Conservation (phyloP, 805 yeast species). For the Wickerhamomyces subpelliculosus region DNA sequence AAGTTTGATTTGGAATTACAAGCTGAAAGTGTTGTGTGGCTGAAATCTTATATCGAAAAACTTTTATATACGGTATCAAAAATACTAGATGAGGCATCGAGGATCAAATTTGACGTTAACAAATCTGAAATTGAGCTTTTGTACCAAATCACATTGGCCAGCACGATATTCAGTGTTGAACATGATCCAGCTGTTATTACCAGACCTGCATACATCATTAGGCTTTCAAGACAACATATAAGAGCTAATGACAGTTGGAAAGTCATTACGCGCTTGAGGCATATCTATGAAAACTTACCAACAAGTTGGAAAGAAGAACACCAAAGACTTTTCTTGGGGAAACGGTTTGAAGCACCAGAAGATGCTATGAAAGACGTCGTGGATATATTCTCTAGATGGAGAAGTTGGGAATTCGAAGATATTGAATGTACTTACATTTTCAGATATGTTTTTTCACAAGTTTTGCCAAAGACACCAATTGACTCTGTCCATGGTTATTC, state of each 20-base stretch:
- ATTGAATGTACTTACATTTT: constrained; percentile 53
- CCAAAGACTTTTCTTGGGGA: constrained; percentile 24
- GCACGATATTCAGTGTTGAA: constrained; percentile 45
- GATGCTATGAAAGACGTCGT: constrained; percentile 51
- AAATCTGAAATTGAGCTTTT: constrained; percentile 28
- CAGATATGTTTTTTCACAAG: constrained; percentile 34
- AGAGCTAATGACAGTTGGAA: constrained; percentile 86
- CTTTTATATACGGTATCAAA: constrained; percentile 5
- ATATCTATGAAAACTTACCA: constrained; percentile 54
- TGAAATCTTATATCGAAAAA: constrained; percentile 15
- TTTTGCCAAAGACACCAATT: constrained; percentile 1
- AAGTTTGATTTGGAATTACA: constrained; percentile 25
- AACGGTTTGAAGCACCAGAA: constrained; percentile 38
- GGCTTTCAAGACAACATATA: constrained; percentile 67
- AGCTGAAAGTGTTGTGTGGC: constrained; percentile 30
- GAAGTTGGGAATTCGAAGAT: constrained; percentile 83
- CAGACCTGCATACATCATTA: constrained; percentile 74
- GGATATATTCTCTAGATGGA: constrained; percentile 66
- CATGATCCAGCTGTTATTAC: constrained; percentile 90
- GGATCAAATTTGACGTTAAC: constrained; percentile 6
- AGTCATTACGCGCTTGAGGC: constrained; percentile 69
- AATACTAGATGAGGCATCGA: constrained; percentile 6
- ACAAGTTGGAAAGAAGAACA: constrained; percentile 37
- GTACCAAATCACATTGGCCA: constrained; percentile 38
- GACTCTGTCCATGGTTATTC: constrained; percentile 18